These are phyloP conservation scores for Saturnispora silvae DNA, from an alignment of 805 yeast species.

Conservation along the genomic window DNA sequence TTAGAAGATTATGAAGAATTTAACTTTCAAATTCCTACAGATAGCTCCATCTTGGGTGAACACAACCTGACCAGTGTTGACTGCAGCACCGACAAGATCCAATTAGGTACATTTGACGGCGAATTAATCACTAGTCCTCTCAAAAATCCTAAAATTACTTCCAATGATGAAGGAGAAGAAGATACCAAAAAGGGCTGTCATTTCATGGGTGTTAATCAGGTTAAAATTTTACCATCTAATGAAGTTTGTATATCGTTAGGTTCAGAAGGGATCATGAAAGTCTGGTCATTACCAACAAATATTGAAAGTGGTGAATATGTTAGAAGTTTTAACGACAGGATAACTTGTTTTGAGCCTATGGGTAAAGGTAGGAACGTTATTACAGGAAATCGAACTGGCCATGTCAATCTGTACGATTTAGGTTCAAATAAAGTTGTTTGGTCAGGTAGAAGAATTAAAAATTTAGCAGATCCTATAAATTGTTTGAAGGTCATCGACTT, in stretches of 20 bases:
- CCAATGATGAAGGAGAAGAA: background rate
- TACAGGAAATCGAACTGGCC: constrained; percentile 45
- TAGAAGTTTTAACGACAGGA: constrained; percentile 31
- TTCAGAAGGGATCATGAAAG: constrained; percentile 42
- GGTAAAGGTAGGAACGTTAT: constrained; percentile 62
- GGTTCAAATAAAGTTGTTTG: constrained; percentile 40
- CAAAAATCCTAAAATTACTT: background rate
- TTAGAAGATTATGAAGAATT: background rate
- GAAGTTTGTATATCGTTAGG: constrained; percentile 51
- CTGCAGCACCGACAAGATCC: background rate
- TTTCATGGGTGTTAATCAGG: constrained; percentile 32
- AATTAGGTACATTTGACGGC: background rate
- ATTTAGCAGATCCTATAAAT: constrained; percentile 25
- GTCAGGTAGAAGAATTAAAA: constrained; percentile 29
- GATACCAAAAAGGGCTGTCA: constrained; percentile 25
- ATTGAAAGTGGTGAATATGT: background rate
- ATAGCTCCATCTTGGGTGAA: constrained; percentile 14
- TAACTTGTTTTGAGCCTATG: constrained; percentile 41
- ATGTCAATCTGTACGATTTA: constrained; percentile 60
- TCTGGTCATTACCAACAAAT: constrained; percentile 38
- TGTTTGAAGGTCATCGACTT: background rate
- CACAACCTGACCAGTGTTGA: constrained; percentile 1
- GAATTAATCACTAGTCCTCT: background rate
- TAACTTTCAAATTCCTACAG: constrained; percentile 1
- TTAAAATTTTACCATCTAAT: constrained; percentile 52